phyloP scores from a whole-genome alignment of 2,329 filamentous ascomycete genomes.

The Cercospora canescens region DNA sequence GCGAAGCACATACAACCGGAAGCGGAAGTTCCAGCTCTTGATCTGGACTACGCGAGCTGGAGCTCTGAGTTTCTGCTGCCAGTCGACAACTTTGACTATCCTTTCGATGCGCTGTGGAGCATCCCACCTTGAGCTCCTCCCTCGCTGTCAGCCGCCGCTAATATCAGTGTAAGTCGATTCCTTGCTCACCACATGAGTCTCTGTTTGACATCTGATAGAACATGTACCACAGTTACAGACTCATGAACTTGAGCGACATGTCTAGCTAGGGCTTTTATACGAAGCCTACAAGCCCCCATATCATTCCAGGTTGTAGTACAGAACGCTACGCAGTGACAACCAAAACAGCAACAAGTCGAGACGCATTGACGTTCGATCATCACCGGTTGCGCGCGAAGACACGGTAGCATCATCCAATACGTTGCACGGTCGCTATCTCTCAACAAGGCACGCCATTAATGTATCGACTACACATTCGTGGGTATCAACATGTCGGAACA shows the following conservation, averaged over 20 bases:
- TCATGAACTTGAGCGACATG: too few species aligned
- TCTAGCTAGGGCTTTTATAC: too few species aligned
- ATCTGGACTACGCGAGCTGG: background rate
- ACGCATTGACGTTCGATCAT: background rate
- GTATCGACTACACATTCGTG: background rate
- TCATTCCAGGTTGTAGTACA: too few species aligned
- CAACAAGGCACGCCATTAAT: background rate
- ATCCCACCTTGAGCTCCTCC: constrained; percentile 14
- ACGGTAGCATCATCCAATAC: background rate
- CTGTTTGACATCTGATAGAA: too few species aligned
- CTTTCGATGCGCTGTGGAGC: constrained; percentile 15
- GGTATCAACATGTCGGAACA: background rate
- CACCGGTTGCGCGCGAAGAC: background rate
- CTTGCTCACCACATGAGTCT: too few species aligned
- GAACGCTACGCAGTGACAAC: too few species aligned
- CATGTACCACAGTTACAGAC: too few species aligned
- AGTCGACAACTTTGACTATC: constrained; percentile 15
- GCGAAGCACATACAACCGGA: background rate
- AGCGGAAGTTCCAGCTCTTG: background rate
- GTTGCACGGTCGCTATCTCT: background rate
- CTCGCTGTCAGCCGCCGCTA: too few species aligned
- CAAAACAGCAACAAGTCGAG: background rate
- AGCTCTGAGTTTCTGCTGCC: constrained; percentile 6
- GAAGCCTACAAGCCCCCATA: too few species aligned
- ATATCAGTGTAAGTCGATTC: too few species aligned